These are phyloP conservation scores for Camellia japonica DNA, from an alignment of 148 eudicot species.

Conservation along the genomic window DNA sequence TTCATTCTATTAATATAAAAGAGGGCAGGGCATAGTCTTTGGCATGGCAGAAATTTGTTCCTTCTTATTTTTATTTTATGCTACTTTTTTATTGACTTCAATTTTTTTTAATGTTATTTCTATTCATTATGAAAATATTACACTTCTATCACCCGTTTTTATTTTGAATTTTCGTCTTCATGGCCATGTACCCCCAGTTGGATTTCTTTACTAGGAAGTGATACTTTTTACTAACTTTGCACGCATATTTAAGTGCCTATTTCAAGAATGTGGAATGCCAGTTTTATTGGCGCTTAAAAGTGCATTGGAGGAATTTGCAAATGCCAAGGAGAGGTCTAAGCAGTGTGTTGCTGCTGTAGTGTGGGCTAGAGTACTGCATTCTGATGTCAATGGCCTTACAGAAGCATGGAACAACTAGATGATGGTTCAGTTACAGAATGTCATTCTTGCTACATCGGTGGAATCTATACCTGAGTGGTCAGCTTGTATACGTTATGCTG, in stretches of 20 bases:
- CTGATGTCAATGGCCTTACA: no score
- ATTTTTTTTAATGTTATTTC: no score
- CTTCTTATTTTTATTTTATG: no score
- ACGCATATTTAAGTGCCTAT: conserved; percentile 76
- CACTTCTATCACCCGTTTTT: conserved; percentile 76
- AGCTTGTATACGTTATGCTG: no score
- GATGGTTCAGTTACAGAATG: no score
- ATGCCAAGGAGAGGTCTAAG: conserved; percentile 84
- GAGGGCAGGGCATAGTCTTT: no score
- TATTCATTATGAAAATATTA: no score
- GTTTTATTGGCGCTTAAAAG: conserved; percentile 57
- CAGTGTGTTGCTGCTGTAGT: conserved; percentile 99
- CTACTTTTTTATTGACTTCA: no score
- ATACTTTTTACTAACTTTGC: conserved; percentile 92
- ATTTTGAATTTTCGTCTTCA: conserved; percentile 89
- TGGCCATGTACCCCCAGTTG: conserved; percentile 99
- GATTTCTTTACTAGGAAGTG: conserved; percentile 86
- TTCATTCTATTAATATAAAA: no score
- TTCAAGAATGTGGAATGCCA: conserved; percentile 94
- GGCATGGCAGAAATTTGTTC: no score
- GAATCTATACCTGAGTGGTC: conserved; percentile 2
- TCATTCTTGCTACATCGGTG: no score
- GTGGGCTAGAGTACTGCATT: conserved; percentile 38
- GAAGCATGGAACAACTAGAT: no score
- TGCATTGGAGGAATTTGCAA: conserved; percentile 68